Percentiles rank a stretch among this genome's conserved stretches.
Conservation (phyloP, 306 rosid genomes). For the Albizia julibrissin region DNA sequence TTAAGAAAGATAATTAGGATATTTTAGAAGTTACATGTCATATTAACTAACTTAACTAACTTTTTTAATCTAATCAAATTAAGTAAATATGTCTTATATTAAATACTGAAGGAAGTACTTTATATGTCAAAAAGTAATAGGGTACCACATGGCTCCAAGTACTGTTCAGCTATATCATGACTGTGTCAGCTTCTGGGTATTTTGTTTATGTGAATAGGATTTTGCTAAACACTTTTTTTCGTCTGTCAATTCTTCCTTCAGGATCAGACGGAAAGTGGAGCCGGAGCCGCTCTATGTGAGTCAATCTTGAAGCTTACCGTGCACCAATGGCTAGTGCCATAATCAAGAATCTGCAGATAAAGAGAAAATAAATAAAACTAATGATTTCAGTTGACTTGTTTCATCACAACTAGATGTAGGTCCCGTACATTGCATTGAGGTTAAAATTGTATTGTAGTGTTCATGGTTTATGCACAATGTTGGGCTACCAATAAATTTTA, state of each 20-base stretch:
- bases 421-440: background rate
- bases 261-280: constrained; percentile 84
- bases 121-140: background rate
- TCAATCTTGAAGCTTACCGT: constrained; percentile 1
- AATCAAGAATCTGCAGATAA: constrained; percentile 11
- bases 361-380: constrained; percentile 1
- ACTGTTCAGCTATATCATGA: background rate
- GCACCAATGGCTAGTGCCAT: background rate
- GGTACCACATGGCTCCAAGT: background rate
- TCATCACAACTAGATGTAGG: background rate
- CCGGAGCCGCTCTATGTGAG: constrained; percentile 75
- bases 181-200: background rate
- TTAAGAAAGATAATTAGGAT: no score
- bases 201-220: background rate
- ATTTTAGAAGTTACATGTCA: no score
- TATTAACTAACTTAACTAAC: no score
- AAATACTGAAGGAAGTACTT: no score
- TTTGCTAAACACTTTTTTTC: constrained; percentile 18
- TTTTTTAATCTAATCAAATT: no score
- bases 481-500: background rate
- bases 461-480: background rate
- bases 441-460: background rate
- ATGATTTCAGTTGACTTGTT: background rate
- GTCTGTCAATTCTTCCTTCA: constrained; percentile 44
- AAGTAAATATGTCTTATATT: no score